Evolutionary conservation across 129 eudicot genomes (phyloP).

Genomic region (Centella asiatica): DNA sequence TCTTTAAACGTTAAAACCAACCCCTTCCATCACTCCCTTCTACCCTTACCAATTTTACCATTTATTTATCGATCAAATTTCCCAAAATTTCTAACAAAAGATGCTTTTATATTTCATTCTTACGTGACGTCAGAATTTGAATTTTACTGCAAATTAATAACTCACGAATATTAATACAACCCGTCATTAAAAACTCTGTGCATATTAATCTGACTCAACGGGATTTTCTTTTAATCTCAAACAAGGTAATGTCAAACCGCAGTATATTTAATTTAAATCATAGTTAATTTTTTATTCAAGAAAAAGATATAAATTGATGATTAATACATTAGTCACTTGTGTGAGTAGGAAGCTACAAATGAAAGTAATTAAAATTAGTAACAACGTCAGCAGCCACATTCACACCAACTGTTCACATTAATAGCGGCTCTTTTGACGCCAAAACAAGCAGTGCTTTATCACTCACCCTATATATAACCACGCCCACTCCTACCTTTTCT

Average conservation of each 20-base stretch:
- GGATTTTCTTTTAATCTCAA: no score
- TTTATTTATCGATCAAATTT: neutral
- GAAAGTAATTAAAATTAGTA: conserved; percentile 14
- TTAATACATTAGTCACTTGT: neutral
- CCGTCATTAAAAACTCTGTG: no score
- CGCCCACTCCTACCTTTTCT: conserved; percentile 11
- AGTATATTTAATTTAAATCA: no score
- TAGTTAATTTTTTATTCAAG: no score
- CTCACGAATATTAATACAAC: no score
- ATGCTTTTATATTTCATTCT: no score
- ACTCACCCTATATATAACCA: conserved; percentile 14
- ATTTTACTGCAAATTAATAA: no score
- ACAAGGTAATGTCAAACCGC: no score
- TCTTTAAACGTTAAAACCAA: conserved; percentile 5
- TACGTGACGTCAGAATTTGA: no score
- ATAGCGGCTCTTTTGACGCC: conserved; percentile 11
- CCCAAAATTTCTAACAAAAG: no score
- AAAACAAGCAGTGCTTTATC: conserved; percentile 5
- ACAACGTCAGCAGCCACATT: neutral
- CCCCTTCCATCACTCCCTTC: neutral
- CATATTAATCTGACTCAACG: no score
- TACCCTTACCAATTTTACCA: neutral
- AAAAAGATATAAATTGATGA: no score
- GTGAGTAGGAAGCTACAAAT: neutral
- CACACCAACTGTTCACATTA: neutral